Percentiles rank a stretch among this genome's conserved stretches.
phyloP scores from a whole-genome alignment of 306 rosid genomes.

The Datisca glomerata region DNA sequence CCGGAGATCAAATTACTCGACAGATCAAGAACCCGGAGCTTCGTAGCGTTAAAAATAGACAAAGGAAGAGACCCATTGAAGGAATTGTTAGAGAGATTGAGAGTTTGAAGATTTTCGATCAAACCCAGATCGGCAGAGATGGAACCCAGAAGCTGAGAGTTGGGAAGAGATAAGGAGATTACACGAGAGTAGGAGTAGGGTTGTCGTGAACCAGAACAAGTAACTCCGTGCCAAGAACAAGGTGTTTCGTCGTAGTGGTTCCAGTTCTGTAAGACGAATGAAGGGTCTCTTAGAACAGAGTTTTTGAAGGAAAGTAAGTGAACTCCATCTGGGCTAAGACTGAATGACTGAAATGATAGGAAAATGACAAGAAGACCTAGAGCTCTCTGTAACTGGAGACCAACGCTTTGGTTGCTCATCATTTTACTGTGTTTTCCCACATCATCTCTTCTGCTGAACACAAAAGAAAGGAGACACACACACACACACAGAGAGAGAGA shows the following conservation, averaged over 20 bases:
- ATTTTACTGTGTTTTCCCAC: constrained; percentile 23
- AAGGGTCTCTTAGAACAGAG: constrained; percentile 53
- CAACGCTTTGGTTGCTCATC: constrained; percentile 27
- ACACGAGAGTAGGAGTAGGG: constrained; percentile 27
- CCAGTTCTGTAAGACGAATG: constrained; percentile 32
- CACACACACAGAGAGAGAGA: constrained; percentile 5
- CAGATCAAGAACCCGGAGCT: constrained; percentile 44
- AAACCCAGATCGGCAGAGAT: constrained; percentile 62
- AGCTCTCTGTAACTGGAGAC: constrained; percentile 20
- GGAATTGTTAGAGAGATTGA: constrained; percentile 78
- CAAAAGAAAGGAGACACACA: constrained; percentile 3
- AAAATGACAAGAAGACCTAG: constrained; percentile 11
- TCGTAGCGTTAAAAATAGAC: constrained; percentile 37
- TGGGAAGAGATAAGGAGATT: constrained; percentile 33
- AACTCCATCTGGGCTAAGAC: constrained; percentile 43
- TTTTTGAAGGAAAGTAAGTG: constrained; percentile 51
- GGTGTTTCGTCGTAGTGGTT: constrained; percentile 42
- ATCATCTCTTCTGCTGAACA: constrained; percentile 16
- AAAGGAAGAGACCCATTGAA: constrained; percentile 67
- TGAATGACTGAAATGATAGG: constrained; percentile 22
- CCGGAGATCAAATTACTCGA: constrained; percentile 52
- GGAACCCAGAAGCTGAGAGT: constrained; percentile 53
- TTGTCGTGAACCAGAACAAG: too few species aligned
- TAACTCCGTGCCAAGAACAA: constrained; percentile 75
- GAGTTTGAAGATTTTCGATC: constrained; percentile 43